Conservation (phyloP, 345 rosid genomes). For the Aethionema arabicum region DNA sequence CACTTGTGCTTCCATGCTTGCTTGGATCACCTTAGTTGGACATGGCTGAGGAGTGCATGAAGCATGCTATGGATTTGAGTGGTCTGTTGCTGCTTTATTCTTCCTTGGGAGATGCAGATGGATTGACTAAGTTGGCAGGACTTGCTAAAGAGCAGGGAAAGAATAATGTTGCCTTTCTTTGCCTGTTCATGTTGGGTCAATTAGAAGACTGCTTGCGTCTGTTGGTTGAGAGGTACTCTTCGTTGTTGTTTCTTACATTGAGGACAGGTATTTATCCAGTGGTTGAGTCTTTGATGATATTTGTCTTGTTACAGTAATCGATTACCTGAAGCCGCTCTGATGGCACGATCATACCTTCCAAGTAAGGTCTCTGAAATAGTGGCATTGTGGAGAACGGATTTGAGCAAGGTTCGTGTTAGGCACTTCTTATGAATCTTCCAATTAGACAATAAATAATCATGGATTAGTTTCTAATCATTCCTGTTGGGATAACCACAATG, state of each 20-base stretch:
- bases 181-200: conserved; percentile 89
- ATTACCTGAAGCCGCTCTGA: conserved; percentile 96
- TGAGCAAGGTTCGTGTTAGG: conserved; percentile 58
- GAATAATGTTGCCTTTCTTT: conserved; percentile 89
- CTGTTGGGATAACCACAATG: conserved; percentile 18
- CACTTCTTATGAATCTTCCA: conserved; percentile 9
- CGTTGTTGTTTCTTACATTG: conserved; percentile 15
- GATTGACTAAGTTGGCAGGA: conserved; percentile 67
- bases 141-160: conserved; percentile 93
- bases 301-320: conserved; percentile 69
- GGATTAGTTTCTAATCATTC: background rate
- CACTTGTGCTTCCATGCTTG: conserved; percentile 15
- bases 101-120: conserved; percentile 89
- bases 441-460: background rate
- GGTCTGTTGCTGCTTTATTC: conserved; percentile 94
- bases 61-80: conserved; percentile 85
- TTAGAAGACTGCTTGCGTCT: conserved; percentile 90
- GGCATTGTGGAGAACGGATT: conserved; percentile 90
- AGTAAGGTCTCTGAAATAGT: conserved; percentile 93
- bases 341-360: conserved; percentile 96
- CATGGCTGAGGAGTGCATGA: conserved; percentile 97
- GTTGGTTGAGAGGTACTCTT: conserved; percentile 76
- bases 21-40: conserved; percentile 59
- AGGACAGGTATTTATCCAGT: conserved; percentile 20
- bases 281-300: conserved; percentile 26